Evolutionary conservation across 306 rosid species (phyloP).

Genomic region (Gastrolobium villosum): DNA sequence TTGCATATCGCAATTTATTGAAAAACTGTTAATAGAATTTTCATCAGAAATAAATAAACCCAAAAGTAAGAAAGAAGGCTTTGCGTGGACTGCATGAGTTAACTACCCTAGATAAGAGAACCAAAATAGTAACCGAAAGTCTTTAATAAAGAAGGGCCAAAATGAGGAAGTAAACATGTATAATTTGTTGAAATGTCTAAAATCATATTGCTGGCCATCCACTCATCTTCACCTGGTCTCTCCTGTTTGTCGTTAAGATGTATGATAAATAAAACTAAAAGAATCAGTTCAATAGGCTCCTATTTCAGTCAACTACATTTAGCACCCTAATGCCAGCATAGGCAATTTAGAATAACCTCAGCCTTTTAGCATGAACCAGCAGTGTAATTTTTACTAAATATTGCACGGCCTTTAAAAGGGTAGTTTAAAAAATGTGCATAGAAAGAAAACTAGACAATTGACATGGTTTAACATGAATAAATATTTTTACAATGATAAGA

Average conservation of each 20-base stretch:
- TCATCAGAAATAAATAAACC: slow-evolving; percentile 41
- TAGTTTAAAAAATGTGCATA: slow-evolving; percentile 20
- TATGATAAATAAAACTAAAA: slow-evolving; percentile 2
- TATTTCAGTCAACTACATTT: slow-evolving; percentile 39
- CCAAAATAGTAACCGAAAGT: not conserved
- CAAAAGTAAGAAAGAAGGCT: slow-evolving; percentile 35
- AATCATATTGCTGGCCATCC: slow-evolving; percentile 34
- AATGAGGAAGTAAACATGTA: slow-evolving; percentile 27
- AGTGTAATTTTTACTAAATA: slow-evolving; percentile 16
- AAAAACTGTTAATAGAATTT: slow-evolving; percentile 59
- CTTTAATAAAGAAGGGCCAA: slow-evolving; percentile 27
- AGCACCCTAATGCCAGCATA: slow-evolving; percentile 23
- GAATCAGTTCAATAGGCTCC: not conserved
- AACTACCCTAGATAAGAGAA: slow-evolving; percentile 32
- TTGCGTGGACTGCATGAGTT: slow-evolving; percentile 17
- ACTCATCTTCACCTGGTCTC: slow-evolving; percentile 35
- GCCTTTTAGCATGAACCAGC: slow-evolving; percentile 32
- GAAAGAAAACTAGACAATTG: slow-evolving; percentile 41
- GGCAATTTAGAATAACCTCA: slow-evolving; percentile 36
- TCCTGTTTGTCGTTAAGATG: slow-evolving; percentile 24
- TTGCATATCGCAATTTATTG: slow-evolving; percentile 79
- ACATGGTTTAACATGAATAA: slow-evolving; percentile 27
- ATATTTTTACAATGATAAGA: slow-evolving; percentile 31
- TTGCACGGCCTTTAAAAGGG: slow-evolving; percentile 11
- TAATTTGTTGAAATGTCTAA: slow-evolving; percentile 32